Percentiles rank a stretch among this genome's conserved stretches.
phyloP scores from a whole-genome alignment of 1,284 basidiomycete species.

The Moesziomyces parantarcticus region DNA sequence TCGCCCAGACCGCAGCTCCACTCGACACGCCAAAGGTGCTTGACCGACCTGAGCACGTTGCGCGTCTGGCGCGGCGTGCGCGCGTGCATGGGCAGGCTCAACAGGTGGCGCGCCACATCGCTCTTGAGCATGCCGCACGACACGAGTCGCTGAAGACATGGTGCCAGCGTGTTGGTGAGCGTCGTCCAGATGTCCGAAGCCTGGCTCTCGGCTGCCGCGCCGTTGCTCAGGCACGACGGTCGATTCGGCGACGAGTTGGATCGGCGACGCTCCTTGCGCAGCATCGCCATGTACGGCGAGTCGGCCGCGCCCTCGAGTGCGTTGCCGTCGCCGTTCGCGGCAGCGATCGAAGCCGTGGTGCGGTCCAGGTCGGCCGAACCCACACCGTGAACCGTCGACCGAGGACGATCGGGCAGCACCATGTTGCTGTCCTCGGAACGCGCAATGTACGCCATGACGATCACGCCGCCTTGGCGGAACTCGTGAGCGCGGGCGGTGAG shows the following conservation, averaged over 20 bases:
- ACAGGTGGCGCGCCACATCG: constrained; percentile 67
- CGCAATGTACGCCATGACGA: constrained; percentile 68
- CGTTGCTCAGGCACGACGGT: constrained; percentile 10
- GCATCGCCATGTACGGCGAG: constrained; percentile 16
- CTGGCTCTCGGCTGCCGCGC: constrained; percentile 8
- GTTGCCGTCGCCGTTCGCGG: not conserved
- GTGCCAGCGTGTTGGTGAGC: constrained; percentile 66
- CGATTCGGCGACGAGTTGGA: constrained; percentile 48
- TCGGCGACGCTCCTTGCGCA: constrained; percentile 43
- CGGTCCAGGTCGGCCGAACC: constrained; percentile 21
- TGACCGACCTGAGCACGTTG: constrained; percentile 67
- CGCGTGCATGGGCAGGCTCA: constrained; percentile 68
- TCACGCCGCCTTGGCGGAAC: constrained; percentile 68
- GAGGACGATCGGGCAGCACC: constrained; percentile 38
- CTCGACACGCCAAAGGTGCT: constrained; percentile 68
- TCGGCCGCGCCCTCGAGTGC: not conserved
- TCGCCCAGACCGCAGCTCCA: constrained; percentile 65
- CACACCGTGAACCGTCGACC: constrained; percentile 32
- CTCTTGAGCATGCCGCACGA: constrained; percentile 69
- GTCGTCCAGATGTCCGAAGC: constrained; percentile 67
- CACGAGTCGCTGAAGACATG: constrained; percentile 69
- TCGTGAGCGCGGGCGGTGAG: constrained; percentile 67
- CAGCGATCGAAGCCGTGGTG: constrained; percentile 6
- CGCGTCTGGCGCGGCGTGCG: constrained; percentile 67
- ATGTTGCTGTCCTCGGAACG: constrained; percentile 62